Conservation (phyloP, 805 yeast genomes). For the Cyberlindnera bimundalis region DNA sequence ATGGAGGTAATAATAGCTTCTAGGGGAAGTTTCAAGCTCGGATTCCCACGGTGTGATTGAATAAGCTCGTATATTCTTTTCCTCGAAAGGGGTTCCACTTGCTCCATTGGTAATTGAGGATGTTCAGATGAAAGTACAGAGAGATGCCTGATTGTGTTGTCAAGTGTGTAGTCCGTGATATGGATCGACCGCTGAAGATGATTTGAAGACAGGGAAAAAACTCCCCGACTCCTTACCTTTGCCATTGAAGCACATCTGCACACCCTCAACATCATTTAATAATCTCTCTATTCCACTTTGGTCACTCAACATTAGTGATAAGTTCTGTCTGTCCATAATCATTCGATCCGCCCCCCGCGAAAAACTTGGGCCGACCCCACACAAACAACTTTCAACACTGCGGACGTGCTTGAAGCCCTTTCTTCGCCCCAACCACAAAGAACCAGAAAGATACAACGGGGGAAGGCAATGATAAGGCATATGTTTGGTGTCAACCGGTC, state of each 20-base stretch:
- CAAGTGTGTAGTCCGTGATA: no score
- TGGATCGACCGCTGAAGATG: not conserved
- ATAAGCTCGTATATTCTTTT: not conserved
- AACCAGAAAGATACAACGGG: no score
- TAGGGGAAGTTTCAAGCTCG: not conserved
- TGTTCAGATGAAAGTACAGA: no score
- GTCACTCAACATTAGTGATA: no score
- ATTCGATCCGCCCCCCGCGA: not conserved
- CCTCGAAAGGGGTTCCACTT: no score
- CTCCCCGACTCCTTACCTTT: not conserved
- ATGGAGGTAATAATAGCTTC: not conserved
- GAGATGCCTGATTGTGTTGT: no score
- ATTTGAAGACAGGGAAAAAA: not conserved
- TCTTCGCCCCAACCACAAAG: not conserved
- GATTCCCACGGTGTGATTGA: not conserved
- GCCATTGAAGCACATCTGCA: not conserved
- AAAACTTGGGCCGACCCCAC: not conserved
- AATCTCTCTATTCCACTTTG: no score
- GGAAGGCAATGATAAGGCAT: conserved; percentile 1
- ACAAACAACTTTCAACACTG: no score
- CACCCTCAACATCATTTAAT: not conserved
- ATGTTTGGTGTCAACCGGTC: not conserved
- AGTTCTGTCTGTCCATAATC: not conserved
- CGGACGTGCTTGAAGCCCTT: no score
- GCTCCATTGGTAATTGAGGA: no score